Conservation (phyloP, 345 rosid genomes). For the Excoecaria cochinchinensis region DNA sequence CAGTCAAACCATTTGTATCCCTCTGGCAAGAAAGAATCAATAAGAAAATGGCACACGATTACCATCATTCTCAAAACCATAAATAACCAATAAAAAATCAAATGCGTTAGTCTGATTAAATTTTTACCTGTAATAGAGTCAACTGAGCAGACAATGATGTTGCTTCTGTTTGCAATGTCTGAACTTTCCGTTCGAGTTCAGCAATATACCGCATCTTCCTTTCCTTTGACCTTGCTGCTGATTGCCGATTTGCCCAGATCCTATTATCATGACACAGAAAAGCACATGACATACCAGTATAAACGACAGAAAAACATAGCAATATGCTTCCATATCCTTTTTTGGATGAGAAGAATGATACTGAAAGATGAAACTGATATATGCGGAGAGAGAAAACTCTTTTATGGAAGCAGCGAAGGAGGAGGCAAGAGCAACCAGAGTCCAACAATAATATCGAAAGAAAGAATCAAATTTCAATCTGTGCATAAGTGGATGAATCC, state of each 20-base stretch:
- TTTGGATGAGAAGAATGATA: not conserved
- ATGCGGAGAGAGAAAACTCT: not conserved
- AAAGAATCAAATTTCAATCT: not conserved
- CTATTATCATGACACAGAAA: slow-evolving; percentile 31
- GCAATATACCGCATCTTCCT: slow-evolving; percentile 91
- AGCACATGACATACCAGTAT: not conserved
- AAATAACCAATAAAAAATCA: not conserved
- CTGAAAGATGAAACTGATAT: not conserved
- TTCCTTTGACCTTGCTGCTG: slow-evolving; percentile 96
- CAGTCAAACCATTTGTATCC: slow-evolving; percentile 74
- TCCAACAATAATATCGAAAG: not conserved
- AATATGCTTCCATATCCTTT: not conserved
- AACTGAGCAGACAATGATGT: slow-evolving; percentile 88
- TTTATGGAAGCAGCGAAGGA: not conserved
- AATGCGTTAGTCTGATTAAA: slow-evolving; percentile 8
- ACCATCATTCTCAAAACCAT: not conserved
- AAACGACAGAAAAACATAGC: not conserved
- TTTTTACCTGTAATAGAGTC: slow-evolving; percentile 76
- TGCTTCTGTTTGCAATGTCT: slow-evolving; percentile 86
- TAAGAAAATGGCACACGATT: not conserved
- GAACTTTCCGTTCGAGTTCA: slow-evolving; percentile 91
- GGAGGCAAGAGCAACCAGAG: not conserved
- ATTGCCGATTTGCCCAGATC: slow-evolving; percentile 98
- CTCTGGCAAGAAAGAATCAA: slow-evolving; percentile 44
- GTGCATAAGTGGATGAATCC: not conserved